A percentile compares a stretch with the other conserved stretches of the same genome.
Evolutionary conservation across 2,329 filamentous ascomycete species (phyloP).

Genomic region (Ophiosphaerella narmari): DNA sequence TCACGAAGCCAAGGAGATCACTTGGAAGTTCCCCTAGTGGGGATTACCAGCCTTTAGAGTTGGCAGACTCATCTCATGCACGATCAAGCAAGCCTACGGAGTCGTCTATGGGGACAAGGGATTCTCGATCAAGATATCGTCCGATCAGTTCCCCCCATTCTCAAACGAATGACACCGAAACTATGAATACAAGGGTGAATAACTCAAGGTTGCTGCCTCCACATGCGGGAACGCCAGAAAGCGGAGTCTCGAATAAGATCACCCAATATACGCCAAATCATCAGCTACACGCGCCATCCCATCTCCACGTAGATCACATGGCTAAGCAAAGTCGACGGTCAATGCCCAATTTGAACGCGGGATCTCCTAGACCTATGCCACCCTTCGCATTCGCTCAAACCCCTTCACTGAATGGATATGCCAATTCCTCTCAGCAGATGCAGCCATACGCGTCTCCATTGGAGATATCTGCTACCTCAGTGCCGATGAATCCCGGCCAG

Average conservation of each 20-base stretch:
- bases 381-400: constrained; percentile 5
- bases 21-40: background rate
- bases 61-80: background rate
- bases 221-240: background rate
- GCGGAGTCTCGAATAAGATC: background rate
- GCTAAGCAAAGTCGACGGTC: constrained; percentile 2
- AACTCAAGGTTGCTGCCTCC: background rate
- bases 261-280: background rate
- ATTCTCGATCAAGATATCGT: constrained; percentile 20
- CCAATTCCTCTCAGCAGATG: background rate
- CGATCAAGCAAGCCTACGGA: background rate
- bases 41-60: background rate
- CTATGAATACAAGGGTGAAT: background rate
- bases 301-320: background rate
- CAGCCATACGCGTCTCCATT: background rate
- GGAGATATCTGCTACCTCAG: background rate
- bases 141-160: constrained; percentile 7
- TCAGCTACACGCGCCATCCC: background rate
- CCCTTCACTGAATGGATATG: background rate
- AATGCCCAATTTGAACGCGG: background rate
- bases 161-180: background rate
- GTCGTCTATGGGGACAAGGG: background rate
- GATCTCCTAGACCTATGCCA: background rate
- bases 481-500: background rate
- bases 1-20: constrained; percentile 11